Evolutionary conservation across 768 basidiomycete genomes (phyloP).

Genomic region (Suillus alpinus): DNA sequence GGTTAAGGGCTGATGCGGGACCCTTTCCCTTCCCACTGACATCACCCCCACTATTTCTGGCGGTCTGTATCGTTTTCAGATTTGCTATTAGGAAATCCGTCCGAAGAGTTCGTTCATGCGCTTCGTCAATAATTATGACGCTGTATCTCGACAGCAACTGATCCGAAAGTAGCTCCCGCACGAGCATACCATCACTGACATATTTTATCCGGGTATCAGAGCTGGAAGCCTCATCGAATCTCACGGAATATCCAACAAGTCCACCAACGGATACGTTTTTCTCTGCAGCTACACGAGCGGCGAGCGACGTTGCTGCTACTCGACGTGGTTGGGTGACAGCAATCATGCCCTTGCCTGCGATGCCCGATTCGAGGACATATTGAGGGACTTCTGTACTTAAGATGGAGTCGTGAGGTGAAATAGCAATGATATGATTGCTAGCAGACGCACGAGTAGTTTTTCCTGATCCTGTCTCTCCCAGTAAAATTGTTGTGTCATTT

Average conservation of each 20-base stretch:
- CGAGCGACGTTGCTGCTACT: slow-evolving; percentile 95
- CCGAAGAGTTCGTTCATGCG: slow-evolving; percentile 91
- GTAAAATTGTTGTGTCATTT: slow-evolving; percentile 83
- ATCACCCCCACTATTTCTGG: slow-evolving; percentile 51
- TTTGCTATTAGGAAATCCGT: slow-evolving; percentile 93
- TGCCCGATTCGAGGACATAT: slow-evolving; percentile 82
- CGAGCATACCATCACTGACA: slow-evolving; percentile 97
- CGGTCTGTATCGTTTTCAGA: slow-evolving; percentile 75
- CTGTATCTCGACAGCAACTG: slow-evolving; percentile 76
- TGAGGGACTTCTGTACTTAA: slow-evolving; percentile 86
- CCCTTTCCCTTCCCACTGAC: slow-evolving; percentile 45
- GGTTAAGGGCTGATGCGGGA: slow-evolving; percentile 41
- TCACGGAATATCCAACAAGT: slow-evolving; percentile 90
- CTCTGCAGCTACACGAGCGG: slow-evolving; percentile 84
- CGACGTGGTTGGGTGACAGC: slow-evolving; percentile 93
- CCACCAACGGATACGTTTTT: slow-evolving; percentile 69
- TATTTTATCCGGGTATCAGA: slow-evolving; percentile 87
- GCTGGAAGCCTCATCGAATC: slow-evolving; percentile 84
- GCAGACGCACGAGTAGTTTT: slow-evolving; percentile 90
- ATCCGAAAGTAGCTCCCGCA: slow-evolving; percentile 86
- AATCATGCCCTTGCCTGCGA: slow-evolving; percentile 70
- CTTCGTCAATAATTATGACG: slow-evolving; percentile 91
- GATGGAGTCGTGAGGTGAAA: slow-evolving; percentile 6
- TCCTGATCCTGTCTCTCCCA: slow-evolving; percentile 97
- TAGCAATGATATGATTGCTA: background rate